These are phyloP conservation scores for Aspergillus tanneri DNA, from an alignment of 2,329 filamentous ascomycete species.

Conservation along the genomic window DNA sequence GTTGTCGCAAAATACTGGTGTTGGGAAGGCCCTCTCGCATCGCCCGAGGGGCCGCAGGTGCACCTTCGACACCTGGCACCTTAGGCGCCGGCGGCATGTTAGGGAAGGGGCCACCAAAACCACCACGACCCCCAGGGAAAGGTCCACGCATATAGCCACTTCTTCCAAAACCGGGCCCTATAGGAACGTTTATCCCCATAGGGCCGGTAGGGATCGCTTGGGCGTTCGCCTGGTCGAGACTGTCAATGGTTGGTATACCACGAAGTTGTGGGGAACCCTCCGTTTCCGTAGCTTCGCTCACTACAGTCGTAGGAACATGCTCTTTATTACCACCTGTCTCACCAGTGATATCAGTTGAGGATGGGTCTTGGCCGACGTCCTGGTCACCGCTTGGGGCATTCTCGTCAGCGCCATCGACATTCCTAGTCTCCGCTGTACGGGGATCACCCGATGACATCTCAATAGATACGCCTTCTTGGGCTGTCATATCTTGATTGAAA, in stretches of 20 bases:
- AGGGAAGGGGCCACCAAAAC: slow-evolving; percentile 47
- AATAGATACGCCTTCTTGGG: slow-evolving; percentile 19
- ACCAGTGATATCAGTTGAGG: slow-evolving; percentile 14
- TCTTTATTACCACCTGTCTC: slow-evolving; percentile 19
- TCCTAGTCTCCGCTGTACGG: slow-evolving; percentile 22
- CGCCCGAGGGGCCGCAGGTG: slow-evolving; percentile 89
- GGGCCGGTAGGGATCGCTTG: slow-evolving; percentile 30
- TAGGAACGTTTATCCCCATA: slow-evolving; percentile 26
- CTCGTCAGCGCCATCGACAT: slow-evolving; percentile 31
- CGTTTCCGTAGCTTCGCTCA: slow-evolving; percentile 13
- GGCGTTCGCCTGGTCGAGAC: slow-evolving; percentile 28
- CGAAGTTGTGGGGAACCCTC: slow-evolving; percentile 24
- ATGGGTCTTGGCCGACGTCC: slow-evolving; percentile 30
- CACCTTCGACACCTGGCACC: slow-evolving; percentile 63
- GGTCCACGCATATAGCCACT: slow-evolving; percentile 46
- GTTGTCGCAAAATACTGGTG: slow-evolving; percentile 68
- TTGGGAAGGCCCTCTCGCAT: slow-evolving; percentile 89
- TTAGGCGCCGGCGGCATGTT: slow-evolving; percentile 39
- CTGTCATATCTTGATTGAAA: slow-evolving; percentile 25
- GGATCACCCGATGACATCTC: slow-evolving; percentile 13
- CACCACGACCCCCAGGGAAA: slow-evolving; percentile 31
- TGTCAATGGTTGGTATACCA: slow-evolving; percentile 35
- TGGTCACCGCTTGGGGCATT: slow-evolving; percentile 35
- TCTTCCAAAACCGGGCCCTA: slow-evolving; percentile 39
- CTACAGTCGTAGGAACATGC: slow-evolving; percentile 9